Evolutionary conservation across 306 rosid genomes (phyloP).

Genomic region (Sicyos baderoa): DNA sequence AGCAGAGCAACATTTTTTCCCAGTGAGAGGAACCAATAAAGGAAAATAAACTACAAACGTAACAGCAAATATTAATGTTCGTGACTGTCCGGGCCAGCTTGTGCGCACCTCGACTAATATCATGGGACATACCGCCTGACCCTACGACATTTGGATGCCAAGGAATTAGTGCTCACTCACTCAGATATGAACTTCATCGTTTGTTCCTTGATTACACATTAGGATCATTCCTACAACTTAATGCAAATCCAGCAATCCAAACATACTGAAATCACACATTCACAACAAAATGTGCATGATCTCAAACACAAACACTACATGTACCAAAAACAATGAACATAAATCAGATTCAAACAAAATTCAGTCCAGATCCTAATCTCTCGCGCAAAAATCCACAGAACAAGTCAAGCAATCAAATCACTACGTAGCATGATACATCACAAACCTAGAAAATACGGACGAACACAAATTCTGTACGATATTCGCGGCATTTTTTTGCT

Average conservation of each 20-base stretch:
- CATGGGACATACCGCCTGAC: too few species aligned
- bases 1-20: too few species aligned
- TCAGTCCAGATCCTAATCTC: background rate
- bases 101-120: too few species aligned
- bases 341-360: background rate
- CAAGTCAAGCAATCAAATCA: background rate
- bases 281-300: constrained; percentile 6
- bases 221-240: background rate
- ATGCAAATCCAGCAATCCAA: background rate
- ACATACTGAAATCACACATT: background rate
- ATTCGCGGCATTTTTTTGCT: constrained; percentile 18
- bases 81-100: too few species aligned
- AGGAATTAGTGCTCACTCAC: too few species aligned
- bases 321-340: too few species aligned
- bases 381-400: background rate
- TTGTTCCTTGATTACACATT: background rate
- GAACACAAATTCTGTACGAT: background rate
- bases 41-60: too few species aligned
- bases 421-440: background rate
- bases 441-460: background rate
- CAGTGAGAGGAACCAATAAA: too few species aligned
- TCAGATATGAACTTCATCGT: background rate
- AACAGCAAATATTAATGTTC: too few species aligned
- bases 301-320: background rate
- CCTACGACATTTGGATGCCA: too few species aligned